Evolutionary conservation across 129 eudicot genomes (phyloP).

Genomic region (Saposhnikovia divaricata): DNA sequence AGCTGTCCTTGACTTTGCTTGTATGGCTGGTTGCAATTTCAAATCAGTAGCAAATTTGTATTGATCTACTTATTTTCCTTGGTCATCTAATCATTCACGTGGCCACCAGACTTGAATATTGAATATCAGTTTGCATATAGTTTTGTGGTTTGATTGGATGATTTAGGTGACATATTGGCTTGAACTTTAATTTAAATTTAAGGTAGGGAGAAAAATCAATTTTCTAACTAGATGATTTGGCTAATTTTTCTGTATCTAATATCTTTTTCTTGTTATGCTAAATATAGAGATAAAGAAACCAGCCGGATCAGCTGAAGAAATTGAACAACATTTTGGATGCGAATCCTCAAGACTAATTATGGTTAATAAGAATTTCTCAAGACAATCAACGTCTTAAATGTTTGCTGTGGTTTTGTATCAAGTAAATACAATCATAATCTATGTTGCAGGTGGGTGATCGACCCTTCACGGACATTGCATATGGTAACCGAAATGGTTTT

Average conservation of each 20-base stretch:
- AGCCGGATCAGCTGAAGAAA: constrained; percentile 83
- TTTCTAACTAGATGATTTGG: not conserved
- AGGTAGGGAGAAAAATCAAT: not conserved
- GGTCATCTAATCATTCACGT: too few relatives aligned
- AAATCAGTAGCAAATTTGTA: too few relatives aligned
- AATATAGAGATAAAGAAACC: constrained; percentile 73
- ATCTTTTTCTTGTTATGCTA: constrained; percentile 14
- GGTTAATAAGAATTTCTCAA: constrained; percentile 28
- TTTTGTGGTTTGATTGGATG: constrained; percentile 1
- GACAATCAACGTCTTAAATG: not conserved
- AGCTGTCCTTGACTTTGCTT: too few relatives aligned
- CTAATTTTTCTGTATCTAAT: not conserved
- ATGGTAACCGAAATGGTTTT: constrained; percentile 87
- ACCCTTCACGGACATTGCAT: constrained; percentile 86
- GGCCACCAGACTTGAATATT: too few relatives aligned
- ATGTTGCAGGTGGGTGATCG: constrained; percentile 82
- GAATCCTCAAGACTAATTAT: constrained; percentile 62
- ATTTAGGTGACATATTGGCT: not conserved
- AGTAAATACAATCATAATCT: not conserved
- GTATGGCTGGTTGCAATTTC: too few relatives aligned
- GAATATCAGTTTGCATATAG: too few relatives aligned
- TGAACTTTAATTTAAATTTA: not conserved
- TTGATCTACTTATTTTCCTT: too few relatives aligned
- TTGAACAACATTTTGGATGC: constrained; percentile 73
- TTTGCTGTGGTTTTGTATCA: not conserved